Percentiles rank a stretch among this genome's conserved stretches.
Conservation (phyloP, 176 grass and related monocot genomes). For the Zoysia pacifica region DNA sequence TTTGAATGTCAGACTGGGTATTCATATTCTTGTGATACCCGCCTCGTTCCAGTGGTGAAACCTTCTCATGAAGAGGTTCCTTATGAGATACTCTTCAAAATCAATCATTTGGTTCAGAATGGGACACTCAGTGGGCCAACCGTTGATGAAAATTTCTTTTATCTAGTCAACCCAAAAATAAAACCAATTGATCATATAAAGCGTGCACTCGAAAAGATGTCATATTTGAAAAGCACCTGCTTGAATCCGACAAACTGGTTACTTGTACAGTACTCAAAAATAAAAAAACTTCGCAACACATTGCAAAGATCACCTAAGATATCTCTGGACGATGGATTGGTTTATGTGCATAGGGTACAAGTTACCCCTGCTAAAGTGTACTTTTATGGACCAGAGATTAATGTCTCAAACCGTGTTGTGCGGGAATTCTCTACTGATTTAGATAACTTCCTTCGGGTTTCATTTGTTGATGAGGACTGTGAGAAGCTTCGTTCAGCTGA, state of each 20-base stretch:
- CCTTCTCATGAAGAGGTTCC: constrained; percentile 46
- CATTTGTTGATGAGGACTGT: constrained; percentile 88
- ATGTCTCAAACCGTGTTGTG: constrained; percentile 91
- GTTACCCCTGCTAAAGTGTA: constrained; percentile 93
- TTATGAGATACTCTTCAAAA: constrained; percentile 77
- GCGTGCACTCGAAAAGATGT: constrained; percentile 68
- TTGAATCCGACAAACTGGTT: constrained; percentile 78
- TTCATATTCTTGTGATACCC: constrained; percentile 56
- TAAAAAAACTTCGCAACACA: constrained; percentile 25
- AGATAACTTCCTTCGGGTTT: constrained; percentile 83
- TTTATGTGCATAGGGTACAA: constrained; percentile 81
- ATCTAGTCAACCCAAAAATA: constrained; percentile 45
- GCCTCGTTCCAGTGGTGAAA: constrained; percentile 68
- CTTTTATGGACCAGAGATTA: constrained; percentile 84
- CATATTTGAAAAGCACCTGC: constrained; percentile 58
- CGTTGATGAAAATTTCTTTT: constrained; percentile 62
- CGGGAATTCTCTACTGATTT: constrained; percentile 50
- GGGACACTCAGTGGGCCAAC: constrained; percentile 79
- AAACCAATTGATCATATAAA: constrained; percentile 51
- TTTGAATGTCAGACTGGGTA: constrained; percentile 43
- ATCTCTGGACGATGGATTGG: constrained; percentile 65
- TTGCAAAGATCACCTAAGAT: constrained; percentile 40
- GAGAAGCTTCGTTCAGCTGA: constrained; percentile 72
- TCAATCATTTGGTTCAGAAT: constrained; percentile 92
- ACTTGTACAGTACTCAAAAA: constrained; percentile 43